phyloP scores from a whole-genome alignment of 805 yeast species.

The Starmerella vaccinii region DNA sequence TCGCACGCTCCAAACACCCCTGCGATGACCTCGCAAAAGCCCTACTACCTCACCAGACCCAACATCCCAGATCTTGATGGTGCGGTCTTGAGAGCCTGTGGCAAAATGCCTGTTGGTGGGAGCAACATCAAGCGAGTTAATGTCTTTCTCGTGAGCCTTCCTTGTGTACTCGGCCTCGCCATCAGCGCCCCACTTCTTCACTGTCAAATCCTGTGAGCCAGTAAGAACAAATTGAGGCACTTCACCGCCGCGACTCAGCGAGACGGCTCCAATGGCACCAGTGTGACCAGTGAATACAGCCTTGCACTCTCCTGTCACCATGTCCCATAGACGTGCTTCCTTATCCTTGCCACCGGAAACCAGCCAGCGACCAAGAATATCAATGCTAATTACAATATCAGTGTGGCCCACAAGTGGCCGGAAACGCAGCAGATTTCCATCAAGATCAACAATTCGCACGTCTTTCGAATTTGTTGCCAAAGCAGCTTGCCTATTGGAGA shows the following conservation, averaged over 20 bases:
- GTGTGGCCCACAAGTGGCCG: constrained; percentile 70
- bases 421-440: constrained; percentile 26
- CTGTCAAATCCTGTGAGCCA: constrained; percentile 74
- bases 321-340: constrained; percentile 74
- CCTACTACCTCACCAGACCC: constrained; percentile 82
- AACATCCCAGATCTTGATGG: constrained; percentile 80
- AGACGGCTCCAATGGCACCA: constrained; percentile 74
- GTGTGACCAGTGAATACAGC: constrained; percentile 78
- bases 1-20: constrained; percentile 88
- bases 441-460: constrained; percentile 52
- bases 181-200: constrained; percentile 68
- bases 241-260: constrained; percentile 43
- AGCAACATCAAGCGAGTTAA: constrained; percentile 79
- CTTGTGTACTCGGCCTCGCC: constrained; percentile 68
- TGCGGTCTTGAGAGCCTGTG: constrained; percentile 87
- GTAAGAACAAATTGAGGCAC: constrained; percentile 65
- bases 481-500: constrained; percentile 59
- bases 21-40: constrained; percentile 74
- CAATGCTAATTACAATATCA: constrained; percentile 74
- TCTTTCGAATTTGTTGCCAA: constrained; percentile 92
- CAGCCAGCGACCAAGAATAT: constrained; percentile 76
- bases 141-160: constrained; percentile 94
- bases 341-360: constrained; percentile 88
- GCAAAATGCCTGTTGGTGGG: constrained; percentile 84
- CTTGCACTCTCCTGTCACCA: constrained; percentile 37